These are phyloP conservation scores for Wickerhamomyces ciferrii DNA, from an alignment of 805 yeast species.

Conservation along the genomic window DNA sequence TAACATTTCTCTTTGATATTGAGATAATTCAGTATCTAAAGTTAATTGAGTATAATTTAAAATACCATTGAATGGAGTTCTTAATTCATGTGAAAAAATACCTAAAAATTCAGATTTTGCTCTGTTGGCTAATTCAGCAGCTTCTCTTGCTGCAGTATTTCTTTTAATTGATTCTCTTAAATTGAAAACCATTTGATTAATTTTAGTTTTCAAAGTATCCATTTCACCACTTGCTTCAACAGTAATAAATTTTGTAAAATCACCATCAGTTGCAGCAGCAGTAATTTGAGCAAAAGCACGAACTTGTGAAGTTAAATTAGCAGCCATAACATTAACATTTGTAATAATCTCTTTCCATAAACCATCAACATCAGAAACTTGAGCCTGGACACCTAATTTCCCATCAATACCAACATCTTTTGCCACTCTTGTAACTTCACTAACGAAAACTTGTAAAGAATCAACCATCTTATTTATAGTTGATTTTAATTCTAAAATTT, in stretches of 20 bases:
- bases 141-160: constrained; percentile 90
- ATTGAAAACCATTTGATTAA: constrained; percentile 79
- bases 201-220: constrained; percentile 49
- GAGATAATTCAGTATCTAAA: constrained; percentile 82
- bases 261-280: constrained; percentile 93
- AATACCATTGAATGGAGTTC: constrained; percentile 92
- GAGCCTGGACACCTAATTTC: constrained; percentile 88
- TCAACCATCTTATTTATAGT: constrained; percentile 94
- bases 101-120: constrained; percentile 90
- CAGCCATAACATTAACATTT: constrained; percentile 90
- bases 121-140: constrained; percentile 85
- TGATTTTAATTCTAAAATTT: constrained; percentile 75
- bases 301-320: constrained; percentile 88
- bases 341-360: constrained; percentile 89
- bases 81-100: constrained; percentile 80
- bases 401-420: constrained; percentile 93
- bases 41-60: constrained; percentile 91
- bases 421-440: constrained; percentile 86
- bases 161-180: constrained; percentile 86
- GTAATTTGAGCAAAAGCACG: constrained; percentile 92
- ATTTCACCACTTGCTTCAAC: constrained; percentile 92
- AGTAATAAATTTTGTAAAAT: constrained; percentile 82
- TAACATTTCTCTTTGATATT: constrained; percentile 88
- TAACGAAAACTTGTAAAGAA: constrained; percentile 79
- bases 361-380: constrained; percentile 86